Percentiles rank a stretch among this genome's conserved stretches.
phyloP scores from a whole-genome alignment of 2,329 filamentous ascomycete genomes.

The Aspergillus jensenii region DNA sequence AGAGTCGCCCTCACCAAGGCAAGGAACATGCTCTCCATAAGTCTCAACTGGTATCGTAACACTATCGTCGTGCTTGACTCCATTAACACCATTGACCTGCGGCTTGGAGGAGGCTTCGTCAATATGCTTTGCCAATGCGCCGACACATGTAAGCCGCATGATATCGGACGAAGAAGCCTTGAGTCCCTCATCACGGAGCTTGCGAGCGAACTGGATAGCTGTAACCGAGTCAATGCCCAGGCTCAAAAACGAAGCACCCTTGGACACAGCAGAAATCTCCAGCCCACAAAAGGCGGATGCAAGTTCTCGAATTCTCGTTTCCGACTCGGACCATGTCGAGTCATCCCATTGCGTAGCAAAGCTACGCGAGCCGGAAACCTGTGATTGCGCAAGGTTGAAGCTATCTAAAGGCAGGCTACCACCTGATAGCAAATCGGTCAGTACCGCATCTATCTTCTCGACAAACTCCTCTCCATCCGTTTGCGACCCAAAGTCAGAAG shows the following conservation, averaged over 20 bases:
- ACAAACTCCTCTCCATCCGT: constrained; percentile 26
- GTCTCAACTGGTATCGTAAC: constrained; percentile 2
- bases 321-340: constrained; percentile 21
- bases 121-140: constrained; percentile 23
- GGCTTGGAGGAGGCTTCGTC: constrained; percentile 7
- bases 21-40: constrained; percentile 17
- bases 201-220: constrained; percentile 33
- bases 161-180: constrained; percentile 35
- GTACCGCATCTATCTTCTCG: constrained; percentile 33
- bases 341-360: constrained; percentile 19
- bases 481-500: constrained; percentile 24
- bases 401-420: constrained; percentile 24
- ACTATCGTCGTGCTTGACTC: neutral
- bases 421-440: constrained; percentile 26
- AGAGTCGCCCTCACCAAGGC: constrained; percentile 18
- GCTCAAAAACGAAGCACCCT: constrained; percentile 32
- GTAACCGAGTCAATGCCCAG: constrained; percentile 35
- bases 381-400: constrained; percentile 20
- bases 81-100: constrained; percentile 13
- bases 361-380: neutral
- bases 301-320: constrained; percentile 24
- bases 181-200: constrained; percentile 27
- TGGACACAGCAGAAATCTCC: constrained; percentile 23
- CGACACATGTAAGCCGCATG: constrained; percentile 34
- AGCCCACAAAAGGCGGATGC: constrained; percentile 26